A percentile compares a stretch with the other conserved stretches of the same genome.
Evolutionary conservation across 2,329 filamentous ascomycete species (phyloP).

Genomic region (Penicillium brasilianum): DNA sequence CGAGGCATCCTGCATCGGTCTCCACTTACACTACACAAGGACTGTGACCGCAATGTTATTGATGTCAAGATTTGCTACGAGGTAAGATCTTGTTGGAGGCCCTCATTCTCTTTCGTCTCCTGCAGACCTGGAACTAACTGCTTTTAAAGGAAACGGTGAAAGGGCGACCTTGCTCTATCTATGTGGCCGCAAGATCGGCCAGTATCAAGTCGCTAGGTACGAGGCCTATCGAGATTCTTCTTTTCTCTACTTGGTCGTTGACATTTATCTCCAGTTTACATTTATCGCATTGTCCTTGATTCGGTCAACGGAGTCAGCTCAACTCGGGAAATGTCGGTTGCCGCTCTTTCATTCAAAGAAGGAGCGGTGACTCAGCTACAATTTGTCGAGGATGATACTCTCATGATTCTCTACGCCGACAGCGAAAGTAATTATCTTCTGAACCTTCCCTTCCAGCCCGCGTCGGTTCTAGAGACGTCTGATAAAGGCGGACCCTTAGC

Average conservation of each 20-base stretch:
- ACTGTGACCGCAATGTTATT: slow-evolving; percentile 44
- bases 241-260: background rate
- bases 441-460: slow-evolving; percentile 39
- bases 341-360: slow-evolving; percentile 39
- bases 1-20: slow-evolving; percentile 71
- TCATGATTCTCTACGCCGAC: slow-evolving; percentile 64
- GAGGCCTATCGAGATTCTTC: slow-evolving; percentile 10
- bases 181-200: slow-evolving; percentile 40
- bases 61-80: slow-evolving; percentile 65
- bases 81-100: slow-evolving; percentile 36
- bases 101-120: background rate
- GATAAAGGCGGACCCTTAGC: slow-evolving; percentile 15
- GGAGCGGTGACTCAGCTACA: slow-evolving; percentile 63
- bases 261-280: slow-evolving; percentile 54
- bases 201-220: slow-evolving; percentile 42
- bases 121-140: slow-evolving; percentile 9
- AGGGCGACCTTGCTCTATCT: slow-evolving; percentile 37
- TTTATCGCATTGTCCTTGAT: slow-evolving; percentile 60
- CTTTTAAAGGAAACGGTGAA: slow-evolving; percentile 31
- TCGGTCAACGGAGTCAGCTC: slow-evolving; percentile 66
- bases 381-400: slow-evolving; percentile 66
- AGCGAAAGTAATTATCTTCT: slow-evolving; percentile 40
- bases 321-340: slow-evolving; percentile 38
- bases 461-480: slow-evolving; percentile 7
- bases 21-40: slow-evolving; percentile 53